Conservation (phyloP, 805 yeast genomes). For the Candida lessepsii region DNA sequence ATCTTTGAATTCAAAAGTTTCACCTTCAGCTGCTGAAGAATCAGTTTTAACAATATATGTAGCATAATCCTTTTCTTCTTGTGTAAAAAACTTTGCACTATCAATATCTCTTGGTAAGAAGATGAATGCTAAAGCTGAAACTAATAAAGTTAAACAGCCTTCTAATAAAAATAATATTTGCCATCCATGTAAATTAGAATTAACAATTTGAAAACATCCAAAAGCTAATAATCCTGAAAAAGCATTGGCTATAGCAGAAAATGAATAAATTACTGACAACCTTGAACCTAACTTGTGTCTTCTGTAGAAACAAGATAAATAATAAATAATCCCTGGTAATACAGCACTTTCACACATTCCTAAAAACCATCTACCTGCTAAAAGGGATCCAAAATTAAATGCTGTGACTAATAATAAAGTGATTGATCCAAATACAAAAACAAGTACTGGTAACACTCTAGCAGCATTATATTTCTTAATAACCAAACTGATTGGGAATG, state of each 20-base stretch:
- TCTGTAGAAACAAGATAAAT: constrained; percentile 36
- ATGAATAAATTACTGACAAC: constrained; percentile 36
- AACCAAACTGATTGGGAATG: constrained; percentile 42
- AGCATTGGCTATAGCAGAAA: constrained; percentile 34
- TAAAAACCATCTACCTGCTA: constrained; percentile 37
- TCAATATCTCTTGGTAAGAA: constrained; percentile 39
- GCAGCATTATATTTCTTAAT: constrained; percentile 44
- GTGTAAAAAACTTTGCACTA: constrained; percentile 35
- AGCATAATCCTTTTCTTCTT: constrained; percentile 41
- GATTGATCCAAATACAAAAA: constrained; percentile 45
- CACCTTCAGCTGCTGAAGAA: constrained; percentile 41
- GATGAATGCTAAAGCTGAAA: constrained; percentile 30
- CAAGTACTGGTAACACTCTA: constrained; percentile 42
- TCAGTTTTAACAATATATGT: constrained; percentile 42
- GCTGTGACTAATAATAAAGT: constrained; percentile 35
- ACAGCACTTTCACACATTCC: constrained; percentile 39
- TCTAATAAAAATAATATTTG: constrained; percentile 47
- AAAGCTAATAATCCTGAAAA: constrained; percentile 36
- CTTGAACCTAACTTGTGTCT: constrained; percentile 37
- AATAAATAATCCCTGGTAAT: constrained; percentile 39
- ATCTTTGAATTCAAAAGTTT: constrained; percentile 35
- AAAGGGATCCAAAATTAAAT: constrained; percentile 36
- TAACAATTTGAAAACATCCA: constrained; percentile 39
- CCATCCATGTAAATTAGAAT: constrained; percentile 43
- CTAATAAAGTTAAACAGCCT: constrained; percentile 39